Conservation (phyloP, 1,284 basidiomycete species). For the Farysia itapuensis region DNA sequence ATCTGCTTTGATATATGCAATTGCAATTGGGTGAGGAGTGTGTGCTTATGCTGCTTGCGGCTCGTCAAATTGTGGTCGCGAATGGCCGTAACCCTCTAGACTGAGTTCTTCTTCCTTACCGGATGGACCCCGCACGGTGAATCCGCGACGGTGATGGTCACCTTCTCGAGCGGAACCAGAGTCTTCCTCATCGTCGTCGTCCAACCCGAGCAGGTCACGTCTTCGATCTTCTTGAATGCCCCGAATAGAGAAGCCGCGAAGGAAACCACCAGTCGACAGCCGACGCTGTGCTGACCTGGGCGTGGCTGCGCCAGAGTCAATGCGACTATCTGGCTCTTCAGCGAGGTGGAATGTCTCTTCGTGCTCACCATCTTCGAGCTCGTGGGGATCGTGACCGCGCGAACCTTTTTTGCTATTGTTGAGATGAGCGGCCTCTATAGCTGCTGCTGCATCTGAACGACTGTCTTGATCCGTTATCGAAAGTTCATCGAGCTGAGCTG, state of each 20-base stretch:
- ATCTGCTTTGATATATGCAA: too few relatives aligned
- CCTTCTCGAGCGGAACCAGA: slow-evolving; percentile 1
- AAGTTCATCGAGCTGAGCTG: slow-evolving; percentile 5
- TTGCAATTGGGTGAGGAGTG: too few relatives aligned
- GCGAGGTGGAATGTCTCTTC: slow-evolving; percentile 33
- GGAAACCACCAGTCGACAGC: slow-evolving; percentile 48
- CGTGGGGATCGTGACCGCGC: slow-evolving; percentile 28
- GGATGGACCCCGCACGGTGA: slow-evolving; percentile 16
- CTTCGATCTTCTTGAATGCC: slow-evolving; percentile 45
- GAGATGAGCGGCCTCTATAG: slow-evolving; percentile 19
- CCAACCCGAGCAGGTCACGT: slow-evolving; percentile 35
- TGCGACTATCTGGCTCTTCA: slow-evolving; percentile 23
- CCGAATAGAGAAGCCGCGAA: slow-evolving; percentile 22
- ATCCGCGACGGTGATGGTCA: slow-evolving; percentile 18
- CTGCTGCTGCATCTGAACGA: slow-evolving; percentile 22
- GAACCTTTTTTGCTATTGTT: slow-evolving; percentile 10
- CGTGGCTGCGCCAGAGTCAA: slow-evolving; percentile 19
- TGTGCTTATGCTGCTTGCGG: too few relatives aligned
- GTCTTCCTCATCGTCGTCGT: slow-evolving; percentile 5
- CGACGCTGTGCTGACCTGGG: slow-evolving; percentile 26
- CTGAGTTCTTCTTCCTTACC: slow-evolving; percentile 31
- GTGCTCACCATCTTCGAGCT: slow-evolving; percentile 30
- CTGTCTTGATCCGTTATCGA: slow-evolving; percentile 20
- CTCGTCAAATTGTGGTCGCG: slow-evolving; percentile 1
- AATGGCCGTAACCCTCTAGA: slow-evolving; percentile 30